These are phyloP conservation scores for Ophiostoma sp. DNA, from an alignment of 2,329 filamentous ascomycete species.

Conservation along the genomic window DNA sequence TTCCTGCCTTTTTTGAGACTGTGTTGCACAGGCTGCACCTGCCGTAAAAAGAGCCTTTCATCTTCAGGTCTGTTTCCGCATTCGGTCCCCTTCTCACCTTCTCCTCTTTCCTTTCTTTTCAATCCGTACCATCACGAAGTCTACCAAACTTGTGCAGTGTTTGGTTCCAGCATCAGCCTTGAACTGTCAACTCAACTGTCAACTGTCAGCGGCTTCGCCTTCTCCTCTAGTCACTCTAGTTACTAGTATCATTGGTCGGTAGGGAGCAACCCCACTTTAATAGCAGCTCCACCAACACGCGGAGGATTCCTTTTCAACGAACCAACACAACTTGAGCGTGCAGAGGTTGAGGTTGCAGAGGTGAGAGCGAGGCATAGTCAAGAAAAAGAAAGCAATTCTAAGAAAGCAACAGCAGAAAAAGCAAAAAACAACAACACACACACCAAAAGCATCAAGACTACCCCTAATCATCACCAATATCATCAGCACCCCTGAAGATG, in stretches of 20 bases:
- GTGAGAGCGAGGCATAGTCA: neutral
- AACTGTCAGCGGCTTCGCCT: neutral
- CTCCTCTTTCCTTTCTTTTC: neutral
- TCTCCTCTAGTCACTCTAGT: neutral
- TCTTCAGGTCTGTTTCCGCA: neutral
- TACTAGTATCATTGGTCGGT: neutral
- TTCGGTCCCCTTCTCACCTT: neutral
- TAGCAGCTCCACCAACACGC: slow-evolving; percentile 7
- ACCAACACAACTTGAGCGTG: neutral
- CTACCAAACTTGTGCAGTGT: neutral
- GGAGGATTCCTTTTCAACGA: neutral
- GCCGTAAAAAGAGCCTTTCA: neutral
- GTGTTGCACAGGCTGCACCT: neutral
- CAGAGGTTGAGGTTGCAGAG: neutral
- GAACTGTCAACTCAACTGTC: neutral
- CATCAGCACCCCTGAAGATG: slow-evolving; percentile 8
- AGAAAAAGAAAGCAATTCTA: slow-evolving; percentile 1
- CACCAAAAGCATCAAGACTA: neutral
- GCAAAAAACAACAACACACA: neutral
- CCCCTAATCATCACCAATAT: slow-evolving; percentile 5
- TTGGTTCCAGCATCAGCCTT: neutral
- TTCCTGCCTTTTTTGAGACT: neutral
- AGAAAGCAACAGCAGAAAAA: neutral
- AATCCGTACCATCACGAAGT: neutral
- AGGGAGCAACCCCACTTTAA: neutral